Base-by-base conservation (phyloP, 202 grass and related monocot genomes). In the Schoenoplectus triqueter region DNA sequence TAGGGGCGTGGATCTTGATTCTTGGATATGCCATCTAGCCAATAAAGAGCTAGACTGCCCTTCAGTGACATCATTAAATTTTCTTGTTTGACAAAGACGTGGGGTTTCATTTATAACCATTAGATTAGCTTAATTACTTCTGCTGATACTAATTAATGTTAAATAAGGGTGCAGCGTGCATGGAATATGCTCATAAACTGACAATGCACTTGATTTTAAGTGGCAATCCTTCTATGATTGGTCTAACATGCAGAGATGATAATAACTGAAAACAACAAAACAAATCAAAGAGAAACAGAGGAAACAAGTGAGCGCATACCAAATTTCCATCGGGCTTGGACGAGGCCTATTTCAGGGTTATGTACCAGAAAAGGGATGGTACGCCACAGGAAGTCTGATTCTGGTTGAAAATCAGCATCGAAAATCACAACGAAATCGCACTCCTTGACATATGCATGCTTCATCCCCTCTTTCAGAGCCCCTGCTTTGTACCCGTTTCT, bases 351-450 rank as follows among this genome's bases (percentile, higher is more conserved):
- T 0, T 89, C 82, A 4, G 87, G 92, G 91, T 98, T 98, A 87
- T 93, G 92, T 69, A 93, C 0, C 60, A 98, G 89, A 86, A 98
- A 98, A 1, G 95, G 95, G 22, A 98, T 82, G 86, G 92, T 18
- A 55, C 92, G 89, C 10, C 55, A 14, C 41, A 94, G 82, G 74
- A 92, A 97, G 80, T 91, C 89, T 1, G 90, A 80, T 57, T 97
- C 92, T 0, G 95, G 95, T 67, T 92, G 95, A 86, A 97, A 97
- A 84, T 97, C 95, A 60, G 95, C 91, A 61, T 97, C 95, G 80
- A 97, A 97, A 86, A 97, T 92, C 87, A 85, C 92, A 0, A 98
- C 91, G 2, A 84, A 41, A 65, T 98, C 91, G 42, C 95, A 97
- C 7, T 85, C 86, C 1, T 77, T 86, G 78, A 87, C 95, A 64